Percentiles rank a stretch among this genome's conserved stretches.
Conservation (phyloP, 768 basidiomycete species). For the Panellus pusillus region DNA sequence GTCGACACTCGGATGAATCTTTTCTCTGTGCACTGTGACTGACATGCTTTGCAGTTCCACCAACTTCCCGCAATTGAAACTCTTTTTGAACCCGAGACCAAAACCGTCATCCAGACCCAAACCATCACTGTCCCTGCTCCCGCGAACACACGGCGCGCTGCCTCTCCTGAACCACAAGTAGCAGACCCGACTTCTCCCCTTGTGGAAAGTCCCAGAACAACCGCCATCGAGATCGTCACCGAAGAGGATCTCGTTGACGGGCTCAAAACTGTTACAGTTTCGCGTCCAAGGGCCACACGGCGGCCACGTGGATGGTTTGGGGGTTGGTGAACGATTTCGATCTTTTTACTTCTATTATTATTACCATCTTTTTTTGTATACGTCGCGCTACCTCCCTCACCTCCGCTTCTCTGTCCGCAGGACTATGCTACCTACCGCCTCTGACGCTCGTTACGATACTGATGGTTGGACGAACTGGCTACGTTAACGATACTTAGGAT, state of each 20-base stretch:
- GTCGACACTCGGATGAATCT: slow-evolving; percentile 14
- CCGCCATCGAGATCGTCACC: slow-evolving; percentile 65
- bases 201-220: slow-evolving; percentile 71
- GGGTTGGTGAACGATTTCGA: slow-evolving; percentile 47
- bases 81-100: slow-evolving; percentile 58
- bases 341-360: slow-evolving; percentile 34
- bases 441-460: slow-evolving; percentile 21
- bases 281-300: slow-evolving; percentile 46
- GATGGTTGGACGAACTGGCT: slow-evolving; percentile 16
- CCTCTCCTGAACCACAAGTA: slow-evolving; percentile 69
- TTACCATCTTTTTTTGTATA: slow-evolving; percentile 32
- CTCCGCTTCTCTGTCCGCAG: slow-evolving; percentile 11
- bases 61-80: slow-evolving; percentile 21
- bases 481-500: slow-evolving; percentile 13
- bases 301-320: slow-evolving; percentile 59
- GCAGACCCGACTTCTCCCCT: slow-evolving; percentile 51
- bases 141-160: slow-evolving; percentile 74
- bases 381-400: slow-evolving; percentile 11
- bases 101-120: slow-evolving; percentile 64
- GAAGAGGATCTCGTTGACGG: slow-evolving; percentile 53
- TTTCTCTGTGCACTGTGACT: slow-evolving; percentile 12
- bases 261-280: slow-evolving; percentile 38
- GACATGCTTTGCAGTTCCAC: slow-evolving; percentile 15
- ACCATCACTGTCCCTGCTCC: slow-evolving; percentile 74
- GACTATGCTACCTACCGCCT: slow-evolving; percentile 19